Conservation (phyloP, 495 filamentous ascomycete species). For the Neurospora tetraspora region DNA sequence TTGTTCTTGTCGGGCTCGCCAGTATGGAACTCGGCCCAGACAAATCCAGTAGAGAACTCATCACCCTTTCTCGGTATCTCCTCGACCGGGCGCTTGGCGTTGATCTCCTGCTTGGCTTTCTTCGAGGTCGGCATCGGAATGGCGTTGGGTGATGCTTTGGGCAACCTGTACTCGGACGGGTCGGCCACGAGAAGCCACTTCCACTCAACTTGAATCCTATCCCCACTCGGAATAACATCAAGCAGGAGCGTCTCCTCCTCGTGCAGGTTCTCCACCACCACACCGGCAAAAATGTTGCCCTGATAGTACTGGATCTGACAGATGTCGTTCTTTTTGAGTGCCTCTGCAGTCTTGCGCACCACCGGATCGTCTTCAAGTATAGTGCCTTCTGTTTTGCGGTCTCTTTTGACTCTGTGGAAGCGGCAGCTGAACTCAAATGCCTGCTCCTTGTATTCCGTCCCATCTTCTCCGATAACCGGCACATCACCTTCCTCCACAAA, state of each 20-base stretch:
- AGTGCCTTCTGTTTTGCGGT: constrained; percentile 56
- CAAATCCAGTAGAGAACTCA: constrained; percentile 53
- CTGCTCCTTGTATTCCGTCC: constrained; percentile 78
- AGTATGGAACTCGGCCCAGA: constrained; percentile 77
- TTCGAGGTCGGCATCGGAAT: constrained; percentile 45
- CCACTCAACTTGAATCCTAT: constrained; percentile 63
- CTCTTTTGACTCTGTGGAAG: constrained; percentile 81
- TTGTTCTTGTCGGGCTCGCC: constrained; percentile 34
- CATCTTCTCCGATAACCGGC: constrained; percentile 83
- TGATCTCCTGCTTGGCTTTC: constrained; percentile 46
- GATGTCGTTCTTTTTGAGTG: constrained; percentile 61
- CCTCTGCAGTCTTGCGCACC: constrained; percentile 57
- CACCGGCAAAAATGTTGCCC: constrained; percentile 80
- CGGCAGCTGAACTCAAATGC: constrained; percentile 89
- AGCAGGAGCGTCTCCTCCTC: constrained; percentile 66
- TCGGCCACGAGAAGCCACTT: constrained; percentile 65
- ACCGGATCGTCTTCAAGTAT: constrained; percentile 59
- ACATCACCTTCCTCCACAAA: constrained; percentile 77
- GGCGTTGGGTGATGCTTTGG: constrained; percentile 50
- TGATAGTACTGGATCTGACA: constrained; percentile 82
- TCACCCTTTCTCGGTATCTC: constrained; percentile 57
- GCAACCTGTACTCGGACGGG: constrained; percentile 52
- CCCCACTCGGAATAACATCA: constrained; percentile 81
- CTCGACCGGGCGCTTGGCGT: constrained; percentile 48
- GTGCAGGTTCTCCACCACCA: constrained; percentile 76